phyloP scores from a whole-genome alignment of 352 stramenopile species.

The Phytophthora kernoviae region DNA sequence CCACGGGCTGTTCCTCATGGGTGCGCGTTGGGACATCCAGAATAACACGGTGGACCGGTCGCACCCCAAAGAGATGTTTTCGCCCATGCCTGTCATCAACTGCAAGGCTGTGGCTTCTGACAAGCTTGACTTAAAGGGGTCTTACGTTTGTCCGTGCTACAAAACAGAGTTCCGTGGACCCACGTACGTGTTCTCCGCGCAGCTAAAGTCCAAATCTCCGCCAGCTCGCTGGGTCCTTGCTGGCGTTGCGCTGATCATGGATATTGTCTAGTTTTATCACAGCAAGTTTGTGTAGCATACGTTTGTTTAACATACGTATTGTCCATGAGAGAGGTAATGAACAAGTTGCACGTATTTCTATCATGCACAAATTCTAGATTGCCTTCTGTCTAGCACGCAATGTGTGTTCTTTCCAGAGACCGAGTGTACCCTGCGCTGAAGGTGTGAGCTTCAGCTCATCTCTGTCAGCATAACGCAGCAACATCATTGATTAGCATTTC shows the following conservation, averaged over 20 bases:
- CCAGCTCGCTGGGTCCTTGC: conserved; percentile 95
- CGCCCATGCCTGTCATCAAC: conserved; percentile 97
- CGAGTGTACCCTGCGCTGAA: conserved; percentile 48
- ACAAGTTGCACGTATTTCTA: conserved; percentile 13
- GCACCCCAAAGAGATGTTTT: conserved; percentile 99
- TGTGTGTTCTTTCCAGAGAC: conserved; percentile 49
- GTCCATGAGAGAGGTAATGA: not conserved
- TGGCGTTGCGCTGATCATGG: conserved; percentile 96
- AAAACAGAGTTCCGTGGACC: conserved; percentile 96
- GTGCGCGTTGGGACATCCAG: conserved; percentile 94
- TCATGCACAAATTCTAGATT: conserved; percentile 1
- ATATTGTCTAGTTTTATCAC: conserved; percentile 64
- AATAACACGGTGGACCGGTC: conserved; percentile 94
- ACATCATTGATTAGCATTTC: not conserved
- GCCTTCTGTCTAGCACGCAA: conserved; percentile 16
- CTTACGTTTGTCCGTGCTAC: conserved; percentile 97
- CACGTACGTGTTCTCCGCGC: conserved; percentile 97
- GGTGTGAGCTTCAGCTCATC: conserved; percentile 47
- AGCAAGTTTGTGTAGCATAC: not conserved
- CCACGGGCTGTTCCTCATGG: conserved; percentile 94
- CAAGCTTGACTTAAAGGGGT: conserved; percentile 94
- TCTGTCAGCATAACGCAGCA: conserved; percentile 20
- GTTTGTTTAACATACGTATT: not conserved
- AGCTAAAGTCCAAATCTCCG: conserved; percentile 97
- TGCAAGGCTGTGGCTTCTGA: conserved; percentile 95